Conservation (phyloP, 1,139 yeast species). For the Wickerhamomyces sp. region DNA sequence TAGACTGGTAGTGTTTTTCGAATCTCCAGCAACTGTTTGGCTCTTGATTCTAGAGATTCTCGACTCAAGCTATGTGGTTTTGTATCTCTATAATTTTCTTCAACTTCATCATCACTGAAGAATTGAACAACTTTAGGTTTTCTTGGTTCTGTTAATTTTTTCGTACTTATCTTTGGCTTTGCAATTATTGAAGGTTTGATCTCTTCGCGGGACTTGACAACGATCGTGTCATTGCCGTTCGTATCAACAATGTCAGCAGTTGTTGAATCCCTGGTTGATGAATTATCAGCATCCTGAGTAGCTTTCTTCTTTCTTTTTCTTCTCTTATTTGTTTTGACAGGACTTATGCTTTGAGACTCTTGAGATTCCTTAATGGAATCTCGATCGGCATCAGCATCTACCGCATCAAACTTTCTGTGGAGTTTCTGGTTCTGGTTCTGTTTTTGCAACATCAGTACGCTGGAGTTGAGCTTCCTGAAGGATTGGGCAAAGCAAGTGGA, state of each 20-base stretch:
- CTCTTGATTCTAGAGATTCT: constrained; percentile 32
- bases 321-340: constrained; percentile 6
- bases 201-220: background rate
- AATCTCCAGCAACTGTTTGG: constrained; percentile 42
- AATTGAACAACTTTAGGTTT: constrained; percentile 21
- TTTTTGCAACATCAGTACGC: background rate
- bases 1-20: constrained; percentile 71
- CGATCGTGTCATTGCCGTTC: too few relatives aligned
- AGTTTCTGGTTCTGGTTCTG: constrained; percentile 9
- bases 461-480: too few relatives aligned
- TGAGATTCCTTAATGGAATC: background rate
- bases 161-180: background rate
- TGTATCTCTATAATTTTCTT: constrained; percentile 8
- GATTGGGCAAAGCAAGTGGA: background rate
- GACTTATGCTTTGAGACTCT: background rate
- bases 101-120: constrained; percentile 33
- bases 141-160: background rate
- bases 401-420: constrained; percentile 11
- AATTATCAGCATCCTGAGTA: background rate
- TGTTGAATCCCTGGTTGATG: background rate
- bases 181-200: background rate
- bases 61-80: constrained; percentile 7
- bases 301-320: constrained; percentile 12
- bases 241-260: too few relatives aligned
- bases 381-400: background rate